These are phyloP conservation scores for Sodiomyces alkalinus DNA, from an alignment of 2,329 filamentous ascomycete species.

Conservation along the genomic window DNA sequence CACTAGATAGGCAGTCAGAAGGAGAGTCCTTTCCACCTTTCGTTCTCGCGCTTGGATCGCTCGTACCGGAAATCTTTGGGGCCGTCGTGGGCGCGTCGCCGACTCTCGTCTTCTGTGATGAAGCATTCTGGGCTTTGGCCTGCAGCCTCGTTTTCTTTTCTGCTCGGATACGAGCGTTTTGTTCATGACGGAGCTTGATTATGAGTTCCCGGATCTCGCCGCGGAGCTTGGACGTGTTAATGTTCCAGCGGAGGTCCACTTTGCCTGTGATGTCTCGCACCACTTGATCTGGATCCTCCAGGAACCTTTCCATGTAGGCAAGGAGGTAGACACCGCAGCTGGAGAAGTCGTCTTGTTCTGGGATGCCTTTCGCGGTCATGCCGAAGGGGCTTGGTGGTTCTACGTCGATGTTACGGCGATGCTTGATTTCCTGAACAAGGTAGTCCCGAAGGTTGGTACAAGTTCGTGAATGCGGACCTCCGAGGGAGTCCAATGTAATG, in stretches of 20 bases:
- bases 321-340: slow-evolving; percentile 85
- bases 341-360: slow-evolving; percentile 66
- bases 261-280: slow-evolving; percentile 48
- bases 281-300: slow-evolving; percentile 58
- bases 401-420: slow-evolving; percentile 35
- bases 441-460: slow-evolving; percentile 61
- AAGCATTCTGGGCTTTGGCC: slow-evolving; percentile 13
- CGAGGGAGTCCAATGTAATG: slow-evolving; percentile 78
- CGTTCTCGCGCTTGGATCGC: neutral
- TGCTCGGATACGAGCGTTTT: slow-evolving; percentile 26
- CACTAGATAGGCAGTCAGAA: slow-evolving; percentile 2
- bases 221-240: slow-evolving; percentile 47
- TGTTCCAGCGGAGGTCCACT: slow-evolving; percentile 32
- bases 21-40: neutral
- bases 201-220: slow-evolving; percentile 50
- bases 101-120: too few species aligned
- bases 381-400: slow-evolving; percentile 20
- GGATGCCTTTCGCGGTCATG: slow-evolving; percentile 61
- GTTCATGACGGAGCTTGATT: slow-evolving; percentile 43
- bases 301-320: slow-evolving; percentile 71
- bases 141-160: slow-evolving; percentile 20
- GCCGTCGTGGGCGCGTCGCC: neutral
- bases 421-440: slow-evolving; percentile 54
- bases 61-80: slow-evolving; percentile 1
- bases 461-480: slow-evolving; percentile 45